Base-by-base conservation (phyloP, 1,284 basidiomycete genomes). In the Melampsora americana region DNA sequence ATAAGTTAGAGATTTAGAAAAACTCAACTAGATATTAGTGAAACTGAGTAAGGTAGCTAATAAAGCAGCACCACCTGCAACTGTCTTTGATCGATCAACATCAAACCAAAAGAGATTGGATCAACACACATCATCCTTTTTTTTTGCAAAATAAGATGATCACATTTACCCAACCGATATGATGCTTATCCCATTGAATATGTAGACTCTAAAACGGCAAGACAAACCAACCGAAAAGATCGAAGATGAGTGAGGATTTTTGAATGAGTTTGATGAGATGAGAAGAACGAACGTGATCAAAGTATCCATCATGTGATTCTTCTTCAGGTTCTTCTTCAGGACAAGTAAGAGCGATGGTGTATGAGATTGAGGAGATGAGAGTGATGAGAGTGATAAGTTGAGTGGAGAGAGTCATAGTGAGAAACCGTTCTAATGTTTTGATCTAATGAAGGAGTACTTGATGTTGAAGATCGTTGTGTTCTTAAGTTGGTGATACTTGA, bases 131-230 rank as follows among this genome's bases (percentile, higher is more conserved):
- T 9, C 1, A 28, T 28, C 26, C 20, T 11, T 48, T 20, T 48
- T 48, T 48, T 11, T 48, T 48, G 46, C 20, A 20, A 48, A 28
- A 7, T 6, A 6, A 28, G 5, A 28, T 56, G 35, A 65, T 65
- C 11, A 46, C 20, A 23, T 50, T 66, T 1, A 66, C 71, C 71
- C 71, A 73, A n/a, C 71, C 71, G 26, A 73, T 44, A 53, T 66
- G 61, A 30, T 73, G 71, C 2, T 30, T 46, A 39, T 73, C 71
- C 71, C 71, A 73, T 39, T 39, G 48, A 2, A 65, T 48, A 23
- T 66, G 46, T 6, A 73, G 42, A 9, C 64, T 50, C 71, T 73
- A 28, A 20, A 42, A 42, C 3, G 39, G 6, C 12, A 12, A 42
- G 12, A 11, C 11, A 42, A 42, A 12, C 39, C 5, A 12, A 42